Base-by-base conservation (phyloP, 768 basidiomycete species). In the Boletus coccyginus region DNA sequence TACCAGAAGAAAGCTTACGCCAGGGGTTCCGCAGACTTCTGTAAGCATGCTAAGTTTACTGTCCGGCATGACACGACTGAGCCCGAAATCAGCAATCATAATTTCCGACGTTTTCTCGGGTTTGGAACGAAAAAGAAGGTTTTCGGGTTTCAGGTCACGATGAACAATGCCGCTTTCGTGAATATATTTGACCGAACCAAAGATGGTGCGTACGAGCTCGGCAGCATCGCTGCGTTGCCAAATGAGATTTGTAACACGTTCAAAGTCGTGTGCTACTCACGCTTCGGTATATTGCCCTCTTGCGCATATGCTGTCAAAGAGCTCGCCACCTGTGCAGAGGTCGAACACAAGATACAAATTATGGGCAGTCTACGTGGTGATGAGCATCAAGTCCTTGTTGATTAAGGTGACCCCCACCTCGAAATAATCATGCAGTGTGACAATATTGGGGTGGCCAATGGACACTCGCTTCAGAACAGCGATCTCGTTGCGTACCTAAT, bases 281-380 rank as follows among this genome's bases (percentile, higher is more conserved):
- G 85, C 86, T 75, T 99, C 96, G 67, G 93, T 94, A 73, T 97
- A 98, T 70, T 93, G 93, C 50, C 94, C 94, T 73, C 94, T 93
- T 32, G 94, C 93, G 67, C 96, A 98, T 77, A 99, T 98, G 48
- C 96, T 84, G 72, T 99, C 96, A 66, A 99, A 98, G n/a, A 99
- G 85, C 73, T 99, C 96, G 43, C 96, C 95, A 50, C 95, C 94
- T 3, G 92, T 94, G 77, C 96, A 98, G 10, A 98, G 84, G 74
- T 98, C 96, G 73, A 97, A 97, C 62, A 87, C 87, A 53, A 98
- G 88, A 73, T 98, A 94, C 46, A 97, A 81, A 66, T 96, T 97
- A 73, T 95, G 90, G 10, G 92, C 76, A 31, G 94, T 97, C 88
- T 92, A 62, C 3, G 29, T 16, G 52, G 47, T 27, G 39, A 57